Conservation (phyloP, 2,329 filamentous ascomycete species). For the Alternaria hordeiaustralica region DNA sequence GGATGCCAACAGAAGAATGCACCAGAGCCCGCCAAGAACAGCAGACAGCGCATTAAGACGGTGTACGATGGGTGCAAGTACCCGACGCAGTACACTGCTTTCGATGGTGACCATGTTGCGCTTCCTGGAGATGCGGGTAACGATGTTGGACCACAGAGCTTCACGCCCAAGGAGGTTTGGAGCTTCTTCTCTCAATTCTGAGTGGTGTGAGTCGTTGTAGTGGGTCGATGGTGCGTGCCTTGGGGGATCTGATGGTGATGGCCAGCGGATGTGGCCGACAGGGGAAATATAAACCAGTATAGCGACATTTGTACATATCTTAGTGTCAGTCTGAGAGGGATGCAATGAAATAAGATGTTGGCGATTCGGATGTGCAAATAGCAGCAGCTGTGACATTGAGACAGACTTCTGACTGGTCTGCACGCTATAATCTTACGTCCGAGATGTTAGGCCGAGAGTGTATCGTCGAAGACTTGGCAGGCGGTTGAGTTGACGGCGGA, state of each 20-base stretch:
- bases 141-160: constrained; percentile 17
- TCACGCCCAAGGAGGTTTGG: constrained; percentile 39
- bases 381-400: background rate
- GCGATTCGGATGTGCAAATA: background rate
- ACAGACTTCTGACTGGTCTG: background rate
- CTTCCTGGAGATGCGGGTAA: constrained; percentile 24
- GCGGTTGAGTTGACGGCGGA: background rate
- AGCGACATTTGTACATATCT: background rate
- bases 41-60: constrained; percentile 21
- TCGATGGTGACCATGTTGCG: constrained; percentile 26
- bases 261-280: too few relatives aligned
- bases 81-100: constrained; percentile 43
- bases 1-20: constrained; percentile 36
- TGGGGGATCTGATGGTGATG: background rate
- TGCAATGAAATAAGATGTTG: background rate
- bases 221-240: background rate
- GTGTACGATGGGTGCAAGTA: constrained; percentile 41
- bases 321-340: background rate
- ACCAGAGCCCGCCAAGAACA: constrained; percentile 24
- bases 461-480: background rate
- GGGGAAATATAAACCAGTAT: too few relatives aligned
- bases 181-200: constrained; percentile 42
- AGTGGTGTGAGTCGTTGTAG: background rate
- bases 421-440: background rate
- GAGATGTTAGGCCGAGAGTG: background rate